These are phyloP conservation scores for Penicillium cinerascens DNA, from an alignment of 495 filamentous ascomycete species.

Conservation along the genomic window DNA sequence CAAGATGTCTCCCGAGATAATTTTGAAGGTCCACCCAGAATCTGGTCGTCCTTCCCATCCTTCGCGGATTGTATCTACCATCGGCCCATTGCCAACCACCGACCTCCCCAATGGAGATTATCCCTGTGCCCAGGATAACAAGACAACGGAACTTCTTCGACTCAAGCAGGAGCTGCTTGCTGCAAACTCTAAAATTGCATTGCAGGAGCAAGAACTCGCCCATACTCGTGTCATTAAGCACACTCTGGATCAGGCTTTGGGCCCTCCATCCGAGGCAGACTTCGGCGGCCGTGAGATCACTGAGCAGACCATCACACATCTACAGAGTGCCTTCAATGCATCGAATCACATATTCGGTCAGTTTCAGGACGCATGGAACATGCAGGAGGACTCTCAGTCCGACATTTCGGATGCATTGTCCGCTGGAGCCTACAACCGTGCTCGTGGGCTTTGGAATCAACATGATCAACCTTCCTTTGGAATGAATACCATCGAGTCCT, in stretches of 20 bases:
- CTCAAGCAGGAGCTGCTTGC: conserved; percentile 71
- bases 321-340: conserved; percentile 53
- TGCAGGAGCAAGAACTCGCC: conserved; percentile 79
- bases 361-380: conserved; percentile 59
- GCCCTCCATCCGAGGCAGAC: conserved; percentile 57
- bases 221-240: conserved; percentile 73
- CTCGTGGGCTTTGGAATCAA: conserved; percentile 61
- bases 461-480: conserved; percentile 29
- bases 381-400: conserved; percentile 64
- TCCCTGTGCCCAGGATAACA: conserved; percentile 23
- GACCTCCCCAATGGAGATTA: conserved; percentile 33
- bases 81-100: no score
- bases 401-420: conserved; percentile 60
- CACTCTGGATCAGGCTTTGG: conserved; percentile 69
- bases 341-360: conserved; percentile 47
- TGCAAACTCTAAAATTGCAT: conserved; percentile 74
- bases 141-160: conserved; percentile 49
- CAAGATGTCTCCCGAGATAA: conserved; percentile 32
- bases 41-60: conserved; percentile 49
- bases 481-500: conserved; percentile 18
- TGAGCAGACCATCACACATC: conserved; percentile 50
- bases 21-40: conserved; percentile 30
- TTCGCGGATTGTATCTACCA: conserved; percentile 52
- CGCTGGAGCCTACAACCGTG: conserved; percentile 54
- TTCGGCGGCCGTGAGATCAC: conserved; percentile 44